A percentile compares a stretch with the other conserved stretches of the same genome.
These are phyloP conservation scores for Escallonia rubra DNA, from an alignment of 129 eudicot genomes.

Conservation along the genomic window DNA sequence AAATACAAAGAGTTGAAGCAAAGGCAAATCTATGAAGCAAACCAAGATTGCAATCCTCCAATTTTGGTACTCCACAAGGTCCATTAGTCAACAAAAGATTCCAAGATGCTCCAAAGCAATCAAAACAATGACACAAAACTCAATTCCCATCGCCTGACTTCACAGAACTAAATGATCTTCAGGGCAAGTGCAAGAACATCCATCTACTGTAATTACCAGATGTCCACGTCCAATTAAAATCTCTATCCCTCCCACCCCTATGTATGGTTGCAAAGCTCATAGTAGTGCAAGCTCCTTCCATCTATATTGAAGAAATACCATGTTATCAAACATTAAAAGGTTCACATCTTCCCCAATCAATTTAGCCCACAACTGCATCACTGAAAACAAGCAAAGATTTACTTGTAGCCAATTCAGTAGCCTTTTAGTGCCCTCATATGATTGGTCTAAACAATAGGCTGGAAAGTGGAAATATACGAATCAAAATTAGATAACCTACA, in stretches of 20 bases:
- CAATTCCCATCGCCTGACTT: constrained; percentile 64
- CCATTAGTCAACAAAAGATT: constrained; percentile 65
- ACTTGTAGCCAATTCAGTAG: too few species aligned
- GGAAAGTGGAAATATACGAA: too few species aligned
- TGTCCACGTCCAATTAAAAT: constrained; percentile 59
- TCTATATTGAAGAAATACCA: constrained; percentile 73
- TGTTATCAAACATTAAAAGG: too few species aligned
- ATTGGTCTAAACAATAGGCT: too few species aligned
- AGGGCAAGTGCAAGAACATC: constrained; percentile 48
- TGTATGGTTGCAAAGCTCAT: constrained; percentile 89
- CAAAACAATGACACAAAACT: constrained; percentile 54
- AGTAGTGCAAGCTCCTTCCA: constrained; percentile 93
- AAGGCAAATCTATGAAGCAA: constrained; percentile 76
- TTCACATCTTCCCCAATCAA: too few species aligned
- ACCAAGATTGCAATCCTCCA: constrained; percentile 95
- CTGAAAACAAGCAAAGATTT: too few species aligned
- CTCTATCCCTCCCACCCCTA: constrained; percentile 84
- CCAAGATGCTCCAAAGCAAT: constrained; percentile 90
- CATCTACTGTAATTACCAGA: constrained; percentile 36
- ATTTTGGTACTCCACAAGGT: constrained; percentile 94
- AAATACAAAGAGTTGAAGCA: constrained; percentile 25
- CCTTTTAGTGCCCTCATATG: too few species aligned
- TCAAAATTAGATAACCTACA: too few species aligned
- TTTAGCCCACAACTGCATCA: too few species aligned
- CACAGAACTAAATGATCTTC: constrained; percentile 51